Conservation (phyloP, 2,329 filamentous ascomycete genomes). For the Metarhizium album region DNA sequence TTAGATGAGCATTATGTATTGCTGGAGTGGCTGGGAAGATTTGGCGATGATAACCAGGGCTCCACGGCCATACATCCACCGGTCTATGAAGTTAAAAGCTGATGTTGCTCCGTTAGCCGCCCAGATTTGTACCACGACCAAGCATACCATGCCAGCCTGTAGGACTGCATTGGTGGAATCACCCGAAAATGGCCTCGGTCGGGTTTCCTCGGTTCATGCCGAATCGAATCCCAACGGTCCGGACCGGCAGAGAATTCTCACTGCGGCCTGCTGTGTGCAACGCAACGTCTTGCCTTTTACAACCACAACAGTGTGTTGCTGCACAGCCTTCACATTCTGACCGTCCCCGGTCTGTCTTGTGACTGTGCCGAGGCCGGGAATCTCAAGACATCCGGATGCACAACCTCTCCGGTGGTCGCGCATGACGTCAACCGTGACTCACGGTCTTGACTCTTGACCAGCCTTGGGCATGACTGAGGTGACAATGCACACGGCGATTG, state of each 20-base stretch:
- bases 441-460: too few relatives aligned
- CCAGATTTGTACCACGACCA: too few relatives aligned
- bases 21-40: not conserved
- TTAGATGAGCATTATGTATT: not conserved
- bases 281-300: not conserved
- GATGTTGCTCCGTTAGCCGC: too few relatives aligned
- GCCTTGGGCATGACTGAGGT: not conserved
- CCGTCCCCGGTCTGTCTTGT: too few relatives aligned
- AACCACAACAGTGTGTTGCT: too few relatives aligned
- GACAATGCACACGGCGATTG: not conserved
- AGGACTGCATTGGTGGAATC: not conserved
- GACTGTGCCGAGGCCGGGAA: not conserved
- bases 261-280: not conserved
- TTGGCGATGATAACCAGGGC: too few relatives aligned
- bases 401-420: not conserved
- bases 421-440: not conserved
- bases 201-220: not conserved
- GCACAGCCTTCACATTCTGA: too few relatives aligned
- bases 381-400: not conserved
- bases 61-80: too few relatives aligned
- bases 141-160: not conserved
- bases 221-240: not conserved
- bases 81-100: not conserved
- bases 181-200: not conserved
- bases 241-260: not conserved